Base-by-base conservation (phyloP, 2,329 filamentous ascomycete genomes). In the Fusarium papillatum region DNA sequence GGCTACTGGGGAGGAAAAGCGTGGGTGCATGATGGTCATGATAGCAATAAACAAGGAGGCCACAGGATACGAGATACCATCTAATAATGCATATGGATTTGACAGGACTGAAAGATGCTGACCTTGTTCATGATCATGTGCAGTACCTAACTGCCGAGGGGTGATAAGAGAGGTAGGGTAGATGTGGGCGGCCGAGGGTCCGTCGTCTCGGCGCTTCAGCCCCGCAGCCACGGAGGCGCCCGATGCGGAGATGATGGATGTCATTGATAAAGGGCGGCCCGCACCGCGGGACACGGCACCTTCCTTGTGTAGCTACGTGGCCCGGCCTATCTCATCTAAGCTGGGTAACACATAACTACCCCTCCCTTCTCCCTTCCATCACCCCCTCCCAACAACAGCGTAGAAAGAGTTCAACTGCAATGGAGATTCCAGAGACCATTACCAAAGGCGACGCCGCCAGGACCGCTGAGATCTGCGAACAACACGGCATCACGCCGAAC, bases 401-500 rank as follows among this genome's bases (percentile, higher is more conserved):
- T 55, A 26, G 36, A 29, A 38, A 29, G 29, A n/a, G 29, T 7
- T 34, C 26, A 39, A 19, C 5, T 41, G 24, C 48, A 67, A 80
- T 80, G 79, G 66, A 73, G 26, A 66, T 64, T 14, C 74, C 71
- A 65, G 71, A 74, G 64, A 78, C 82, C 66, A 79, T 80, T 74
- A 74, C 80, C 62, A 71, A 69, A 76, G 62, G 66, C 36, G 82
- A 84, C 78, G 74, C 75, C 10, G 76, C 78, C 43, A 75, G 76
- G 69, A 77, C 82, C 57, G 69, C 78, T 7, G 69, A 78, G 16
- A 77, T 79, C 10, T 83, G 82, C 79, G 43, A 62, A 31, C 66
- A 73, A 7, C 75, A 89, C 82, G 82, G 82, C 81, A 86, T 98
- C 53, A 91, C 90, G 13, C 82, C 85, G 19, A 82, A 86, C 61